Conservation (phyloP, 441 rosid species). For the Syzygium malaccense region DNA sequence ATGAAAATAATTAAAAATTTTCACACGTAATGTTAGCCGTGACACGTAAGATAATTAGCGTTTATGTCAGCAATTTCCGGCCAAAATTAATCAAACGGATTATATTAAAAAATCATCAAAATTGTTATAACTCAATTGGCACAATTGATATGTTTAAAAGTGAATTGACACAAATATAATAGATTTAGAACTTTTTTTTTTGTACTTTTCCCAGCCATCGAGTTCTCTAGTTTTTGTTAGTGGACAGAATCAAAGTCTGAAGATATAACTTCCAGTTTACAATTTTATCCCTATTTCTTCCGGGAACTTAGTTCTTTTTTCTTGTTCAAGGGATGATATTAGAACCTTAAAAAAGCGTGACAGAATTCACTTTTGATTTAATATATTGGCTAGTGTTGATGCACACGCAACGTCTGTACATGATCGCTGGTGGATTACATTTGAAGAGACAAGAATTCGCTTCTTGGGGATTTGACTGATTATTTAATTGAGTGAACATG, state of each 20-base stretch:
- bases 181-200: too few relatives aligned
- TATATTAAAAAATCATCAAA: too few relatives aligned
- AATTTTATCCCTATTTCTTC: background rate
- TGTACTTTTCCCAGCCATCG: rapidly evolving
- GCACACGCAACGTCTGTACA: background rate
- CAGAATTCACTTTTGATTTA: background rate
- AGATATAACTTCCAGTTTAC: background rate
- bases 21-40: rapidly evolving
- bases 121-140: too few relatives aligned
- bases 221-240: background rate
- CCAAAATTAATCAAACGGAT: background rate
- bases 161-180: background rate
- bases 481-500: background rate
- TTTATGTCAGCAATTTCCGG: rapidly evolving
- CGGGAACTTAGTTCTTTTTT: background rate
- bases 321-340: background rate
- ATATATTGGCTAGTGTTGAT: background rate
- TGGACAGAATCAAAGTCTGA: background rate
- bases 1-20: background rate
- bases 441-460: background rate
- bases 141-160: background rate
- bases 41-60: rapidly evolving
- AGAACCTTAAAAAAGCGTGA: background rate
- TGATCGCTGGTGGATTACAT: background rate
- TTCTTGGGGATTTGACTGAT: background rate